Percentiles rank a stretch among this genome's conserved stretches.
Evolutionary conservation across 495 filamentous ascomycete genomes (phyloP).

Genomic region (Darksidea phi): DNA sequence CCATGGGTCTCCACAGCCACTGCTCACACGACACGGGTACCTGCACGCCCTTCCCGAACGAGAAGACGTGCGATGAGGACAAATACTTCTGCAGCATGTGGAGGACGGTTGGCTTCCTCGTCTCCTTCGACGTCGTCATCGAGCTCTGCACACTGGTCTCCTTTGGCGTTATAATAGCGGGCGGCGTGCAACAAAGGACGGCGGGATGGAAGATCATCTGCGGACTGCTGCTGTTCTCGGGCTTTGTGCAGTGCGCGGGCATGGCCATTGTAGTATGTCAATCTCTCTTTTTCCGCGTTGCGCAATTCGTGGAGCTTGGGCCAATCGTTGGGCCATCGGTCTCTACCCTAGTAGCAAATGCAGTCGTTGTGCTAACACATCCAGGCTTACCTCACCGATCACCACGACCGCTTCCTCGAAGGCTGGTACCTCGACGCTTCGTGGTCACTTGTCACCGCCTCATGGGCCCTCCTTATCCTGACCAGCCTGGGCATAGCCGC

Average conservation of each 20-base stretch:
- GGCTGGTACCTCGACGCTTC: conserved; percentile 80
- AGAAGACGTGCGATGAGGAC: conserved; percentile 65
- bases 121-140: conserved; percentile 74
- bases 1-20: conserved; percentile 74
- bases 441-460: conserved; percentile 73
- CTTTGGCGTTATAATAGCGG: conserved; percentile 69
- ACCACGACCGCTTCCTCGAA: conserved; percentile 80
- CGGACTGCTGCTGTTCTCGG: conserved; percentile 60
- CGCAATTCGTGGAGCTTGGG: conserved; percentile 5
- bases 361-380: conserved; percentile 15
- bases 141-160: conserved; percentile 73
- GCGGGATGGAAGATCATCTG: conserved; percentile 74
- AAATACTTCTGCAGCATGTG: conserved; percentile 89
- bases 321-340: neutral
- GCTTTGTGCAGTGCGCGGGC: conserved; percentile 60
- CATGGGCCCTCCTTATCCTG: conserved; percentile 64
- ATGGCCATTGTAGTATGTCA: conserved; percentile 77
- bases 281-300: neutral
- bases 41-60: conserved; percentile 60
- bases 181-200: conserved; percentile 73
- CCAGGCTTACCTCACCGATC: conserved; percentile 78
- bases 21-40: conserved; percentile 63
- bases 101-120: conserved; percentile 81
- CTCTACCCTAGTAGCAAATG: too few relatives aligned
- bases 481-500: conserved; percentile 60